Evolutionary conservation across 148 eudicot genomes (phyloP).

Genomic region (Rhododendron henanense): DNA sequence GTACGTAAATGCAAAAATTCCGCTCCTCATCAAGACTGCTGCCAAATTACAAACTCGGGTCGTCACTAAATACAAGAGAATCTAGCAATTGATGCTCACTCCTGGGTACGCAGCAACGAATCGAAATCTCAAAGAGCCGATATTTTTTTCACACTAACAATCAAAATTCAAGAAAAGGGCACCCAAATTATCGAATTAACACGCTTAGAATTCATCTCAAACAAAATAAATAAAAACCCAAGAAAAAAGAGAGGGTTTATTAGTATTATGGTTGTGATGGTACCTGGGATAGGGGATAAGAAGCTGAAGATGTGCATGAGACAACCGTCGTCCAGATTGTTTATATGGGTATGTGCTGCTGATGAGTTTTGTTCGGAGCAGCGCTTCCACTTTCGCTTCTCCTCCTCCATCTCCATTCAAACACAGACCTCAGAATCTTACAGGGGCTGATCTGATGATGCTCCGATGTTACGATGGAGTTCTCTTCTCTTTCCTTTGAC

Average conservation of each 20-base stretch:
- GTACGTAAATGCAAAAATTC: background rate
- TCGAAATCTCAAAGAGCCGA: background rate
- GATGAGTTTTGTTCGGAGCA: constrained; percentile 22
- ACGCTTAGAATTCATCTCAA: background rate
- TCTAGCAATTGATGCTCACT: background rate
- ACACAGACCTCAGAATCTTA: constrained; percentile 5
- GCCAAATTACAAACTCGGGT: background rate
- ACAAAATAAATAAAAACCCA: background rate
- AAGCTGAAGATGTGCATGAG: constrained; percentile 96
- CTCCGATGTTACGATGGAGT: background rate
- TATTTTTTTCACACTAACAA: background rate
- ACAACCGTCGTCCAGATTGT: constrained; percentile 85
- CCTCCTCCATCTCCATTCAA: constrained; percentile 16
- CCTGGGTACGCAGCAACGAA: background rate
- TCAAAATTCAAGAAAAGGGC: background rate
- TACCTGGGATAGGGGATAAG: constrained; percentile 94
- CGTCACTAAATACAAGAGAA: background rate
- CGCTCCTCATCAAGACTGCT: background rate
- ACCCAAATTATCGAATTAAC: background rate
- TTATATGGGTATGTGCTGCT: constrained; percentile 29
- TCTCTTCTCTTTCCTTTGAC: background rate
- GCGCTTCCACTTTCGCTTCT: constrained; percentile 41
- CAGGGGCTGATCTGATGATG: background rate
- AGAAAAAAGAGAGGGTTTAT: background rate
- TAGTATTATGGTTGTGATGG: background rate